Base-by-base conservation (phyloP, 2,329 filamentous ascomycete species). In the Monilinia vaccinii-corymbosi region DNA sequence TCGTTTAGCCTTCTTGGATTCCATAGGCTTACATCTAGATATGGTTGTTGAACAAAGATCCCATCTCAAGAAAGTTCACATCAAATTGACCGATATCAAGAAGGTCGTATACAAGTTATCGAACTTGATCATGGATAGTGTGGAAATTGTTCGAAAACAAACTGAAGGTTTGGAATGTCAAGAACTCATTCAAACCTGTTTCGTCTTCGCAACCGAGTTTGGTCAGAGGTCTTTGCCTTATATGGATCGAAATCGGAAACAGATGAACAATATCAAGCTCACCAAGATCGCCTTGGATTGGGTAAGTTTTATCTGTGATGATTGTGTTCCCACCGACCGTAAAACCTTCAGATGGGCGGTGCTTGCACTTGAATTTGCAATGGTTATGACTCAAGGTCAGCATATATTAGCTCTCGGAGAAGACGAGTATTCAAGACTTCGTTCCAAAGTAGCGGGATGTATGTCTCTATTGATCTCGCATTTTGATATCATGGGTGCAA, bases 291-390 rank as follows among this genome's bases (percentile, higher is more conserved):
- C 92, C 4, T 79, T 99, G 13, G 93, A 99, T 72, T 99, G 94
- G 94, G 89, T 99, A 18, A 92, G 89, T 71, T 99, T 99, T 73
- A 94, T 99, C 66, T 96, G 92, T 70, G 93, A 97, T 70, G 94
- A 99, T 73, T 99, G 94, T 73, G 83, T 95, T 67, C 89, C 94
- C 11, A 91, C 91, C 4, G 94, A 99, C 73, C 84, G 93, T 67
- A 95, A 93, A 75, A 97, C 94, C 0, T 99, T 99, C 76, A 87
- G 92, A 65, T 99, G 94, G 94, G 91, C 94, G 9, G 95, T 99
- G 36, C 83, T 92, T 56, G 94, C 94, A 11, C 81, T 99, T 14
- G 94, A 99, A 71, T 96, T 97, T 72, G 90, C 92, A 57, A 97
- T 97, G 91, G 85, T 88, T 66, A 97, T 97, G 87, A 99, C 94